These are phyloP conservation scores for Aspergillus glaucus DNA, from an alignment of 2,329 filamentous ascomycete genomes.

Conservation along the genomic window DNA sequence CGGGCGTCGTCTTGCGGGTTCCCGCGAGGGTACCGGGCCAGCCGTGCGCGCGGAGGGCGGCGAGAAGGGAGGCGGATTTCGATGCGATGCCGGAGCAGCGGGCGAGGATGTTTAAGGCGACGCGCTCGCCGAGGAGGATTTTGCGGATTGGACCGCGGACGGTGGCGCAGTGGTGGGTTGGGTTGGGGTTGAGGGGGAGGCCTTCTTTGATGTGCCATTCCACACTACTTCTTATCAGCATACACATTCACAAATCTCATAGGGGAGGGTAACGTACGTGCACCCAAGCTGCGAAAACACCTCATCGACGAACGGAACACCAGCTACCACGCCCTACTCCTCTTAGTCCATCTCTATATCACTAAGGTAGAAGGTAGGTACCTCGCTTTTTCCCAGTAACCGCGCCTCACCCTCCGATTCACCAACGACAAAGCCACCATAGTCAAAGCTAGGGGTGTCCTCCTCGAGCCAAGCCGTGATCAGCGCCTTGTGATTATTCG, in stretches of 20 bases:
- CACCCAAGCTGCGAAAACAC: constrained; percentile 86
- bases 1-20: constrained; percentile 93
- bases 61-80: constrained; percentile 44
- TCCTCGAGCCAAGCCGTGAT: constrained; percentile 85
- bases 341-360: constrained; percentile 2
- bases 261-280: constrained; percentile 44
- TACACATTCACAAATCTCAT: neutral
- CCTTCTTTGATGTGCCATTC: constrained; percentile 83
- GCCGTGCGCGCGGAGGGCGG: constrained; percentile 54
- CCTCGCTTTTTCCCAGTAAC: constrained; percentile 53
- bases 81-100: constrained; percentile 88
- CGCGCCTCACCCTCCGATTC: constrained; percentile 38
- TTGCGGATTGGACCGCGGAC: constrained; percentile 77
- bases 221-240: constrained; percentile 45
- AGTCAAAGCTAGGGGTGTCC: constrained; percentile 94
- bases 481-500: constrained; percentile 73
- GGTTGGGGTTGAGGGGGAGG: constrained; percentile 53
- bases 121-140: constrained; percentile 83
- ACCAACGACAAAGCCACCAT: constrained; percentile 93
- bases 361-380: constrained; percentile 19
- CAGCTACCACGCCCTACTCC: constrained; percentile 69
- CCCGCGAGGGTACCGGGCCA: constrained; percentile 84
- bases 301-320: constrained; percentile 91
- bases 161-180: constrained; percentile 58
- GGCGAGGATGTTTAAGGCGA: constrained; percentile 84